A percentile compares a stretch with the other conserved stretches of the same genome.
phyloP scores from a whole-genome alignment of 2,329 filamentous ascomycete genomes.

The Chrysosporium queenslandicum region DNA sequence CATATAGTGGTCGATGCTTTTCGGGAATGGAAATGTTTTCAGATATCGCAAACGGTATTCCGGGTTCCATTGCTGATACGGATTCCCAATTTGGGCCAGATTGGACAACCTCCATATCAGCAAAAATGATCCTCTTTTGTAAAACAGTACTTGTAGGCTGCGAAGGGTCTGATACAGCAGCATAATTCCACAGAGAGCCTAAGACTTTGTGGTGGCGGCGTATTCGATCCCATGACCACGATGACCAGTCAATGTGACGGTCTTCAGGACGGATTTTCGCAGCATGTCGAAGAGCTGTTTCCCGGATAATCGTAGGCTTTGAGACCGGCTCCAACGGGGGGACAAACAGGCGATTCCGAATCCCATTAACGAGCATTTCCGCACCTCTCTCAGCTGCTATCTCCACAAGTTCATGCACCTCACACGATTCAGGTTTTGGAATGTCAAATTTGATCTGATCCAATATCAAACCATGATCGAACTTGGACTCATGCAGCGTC shows the following conservation, averaged over 20 bases:
- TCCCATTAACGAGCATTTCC: slow-evolving; percentile 56
- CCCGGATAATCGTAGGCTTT: slow-evolving; percentile 24
- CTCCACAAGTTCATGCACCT: slow-evolving; percentile 41
- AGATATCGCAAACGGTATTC: slow-evolving; percentile 30
- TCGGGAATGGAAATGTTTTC: slow-evolving; percentile 1
- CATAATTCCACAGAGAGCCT: slow-evolving; percentile 55
- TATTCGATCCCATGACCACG: slow-evolving; percentile 47
- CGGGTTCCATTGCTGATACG: slow-evolving; percentile 26
- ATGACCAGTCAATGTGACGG: slow-evolving; percentile 51
- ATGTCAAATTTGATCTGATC: slow-evolving; percentile 49
- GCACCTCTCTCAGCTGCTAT: slow-evolving; percentile 57
- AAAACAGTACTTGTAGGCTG: slow-evolving; percentile 6
- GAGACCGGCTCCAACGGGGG: slow-evolving; percentile 44
- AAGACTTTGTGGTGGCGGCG: slow-evolving; percentile 49
- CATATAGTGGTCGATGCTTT: slow-evolving; percentile 27
- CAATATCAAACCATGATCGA: slow-evolving; percentile 71
- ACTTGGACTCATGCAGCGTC: slow-evolving; percentile 64
- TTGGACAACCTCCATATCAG: slow-evolving; percentile 28
- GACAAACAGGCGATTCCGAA: slow-evolving; percentile 55
- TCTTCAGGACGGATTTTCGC: slow-evolving; percentile 62
- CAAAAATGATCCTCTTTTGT: slow-evolving; percentile 31
- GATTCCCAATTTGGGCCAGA: slow-evolving; percentile 21
- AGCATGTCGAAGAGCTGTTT: slow-evolving; percentile 44
- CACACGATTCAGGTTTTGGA: slow-evolving; percentile 43
- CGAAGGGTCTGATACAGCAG: slow-evolving; percentile 18